Evolutionary conservation across 495 filamentous ascomycete genomes (phyloP).

Genomic region (Penicillium lividum): DNA sequence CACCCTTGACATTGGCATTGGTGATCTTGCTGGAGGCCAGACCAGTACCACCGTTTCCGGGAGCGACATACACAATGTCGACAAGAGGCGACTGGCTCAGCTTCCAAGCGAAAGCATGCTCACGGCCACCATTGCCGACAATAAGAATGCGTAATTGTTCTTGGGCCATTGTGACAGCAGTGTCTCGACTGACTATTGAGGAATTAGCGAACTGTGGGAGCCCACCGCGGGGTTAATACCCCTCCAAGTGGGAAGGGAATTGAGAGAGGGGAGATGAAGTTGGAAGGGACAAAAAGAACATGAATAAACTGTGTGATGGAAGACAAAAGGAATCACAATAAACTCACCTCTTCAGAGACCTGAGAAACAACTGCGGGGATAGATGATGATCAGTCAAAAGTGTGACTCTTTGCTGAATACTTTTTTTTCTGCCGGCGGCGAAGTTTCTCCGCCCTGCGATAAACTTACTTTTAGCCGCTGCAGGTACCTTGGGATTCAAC

Average conservation of each 20-base stretch:
- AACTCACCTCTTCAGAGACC: conserved; percentile 37
- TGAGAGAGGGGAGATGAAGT: not conserved
- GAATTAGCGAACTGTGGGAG: conserved; percentile 25
- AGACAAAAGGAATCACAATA: conserved; percentile 5
- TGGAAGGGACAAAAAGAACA: not conserved
- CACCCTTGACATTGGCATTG: conserved; percentile 69
- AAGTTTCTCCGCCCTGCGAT: conserved; percentile 23
- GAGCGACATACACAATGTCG: conserved; percentile 49
- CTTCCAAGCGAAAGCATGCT: conserved; percentile 96
- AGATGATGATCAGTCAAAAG: conserved; percentile 15
- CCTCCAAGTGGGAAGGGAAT: conserved; percentile 20
- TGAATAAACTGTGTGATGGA: not conserved
- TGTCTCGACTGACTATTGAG: conserved; percentile 35
- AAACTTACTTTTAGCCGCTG: conserved; percentile 8
- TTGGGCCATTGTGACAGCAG: conserved; percentile 41
- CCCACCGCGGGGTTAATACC: conserved; percentile 33
- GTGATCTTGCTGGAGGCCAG: conserved; percentile 62
- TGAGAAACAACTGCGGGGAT: conserved; percentile 32
- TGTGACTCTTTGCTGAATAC: conserved; percentile 16
- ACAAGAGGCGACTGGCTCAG: conserved; percentile 72
- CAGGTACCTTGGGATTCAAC: not conserved
- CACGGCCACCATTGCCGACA: conserved; percentile 89
- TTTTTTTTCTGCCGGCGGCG: conserved; percentile 35
- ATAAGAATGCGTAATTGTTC: conserved; percentile 68
- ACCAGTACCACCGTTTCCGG: conserved; percentile 90